Conservation (phyloP, 106 monocot species). For the Dendrobium catenatum region DNA sequence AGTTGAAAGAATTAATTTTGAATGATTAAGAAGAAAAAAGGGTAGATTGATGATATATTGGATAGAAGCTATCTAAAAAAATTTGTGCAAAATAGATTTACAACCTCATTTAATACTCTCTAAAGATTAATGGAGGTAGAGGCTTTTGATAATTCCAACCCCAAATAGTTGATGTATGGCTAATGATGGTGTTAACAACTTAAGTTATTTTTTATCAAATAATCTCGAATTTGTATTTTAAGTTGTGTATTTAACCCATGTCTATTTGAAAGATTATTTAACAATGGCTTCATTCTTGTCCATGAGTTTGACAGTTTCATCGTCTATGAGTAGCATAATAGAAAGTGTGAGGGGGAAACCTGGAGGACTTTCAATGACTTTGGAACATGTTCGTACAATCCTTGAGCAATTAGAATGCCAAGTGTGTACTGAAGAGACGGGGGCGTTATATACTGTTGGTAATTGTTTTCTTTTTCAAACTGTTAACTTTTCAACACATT, state of each 20-base stretch:
- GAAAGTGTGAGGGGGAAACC: constrained; percentile 53
- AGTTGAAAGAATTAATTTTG: background rate
- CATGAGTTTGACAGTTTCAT: constrained; percentile 32
- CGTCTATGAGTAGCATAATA: constrained; percentile 63
- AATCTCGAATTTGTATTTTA: background rate
- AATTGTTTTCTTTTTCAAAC: constrained; percentile 3
- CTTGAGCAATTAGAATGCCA: constrained; percentile 60
- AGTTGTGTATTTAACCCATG: background rate
- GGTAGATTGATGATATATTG: background rate
- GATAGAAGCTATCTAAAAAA: background rate
- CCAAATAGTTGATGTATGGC: background rate
- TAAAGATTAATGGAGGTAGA: background rate
- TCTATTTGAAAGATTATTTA: background rate
- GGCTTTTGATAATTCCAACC: background rate
- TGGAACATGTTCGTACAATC: constrained; percentile 44
- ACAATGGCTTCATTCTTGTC: background rate
- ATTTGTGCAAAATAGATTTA: background rate
- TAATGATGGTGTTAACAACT: background rate
- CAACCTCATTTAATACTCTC: background rate
- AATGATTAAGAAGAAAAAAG: background rate
- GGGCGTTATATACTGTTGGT: constrained; percentile 43
- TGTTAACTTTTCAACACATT: background rate
- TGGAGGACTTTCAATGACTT: constrained; percentile 48
- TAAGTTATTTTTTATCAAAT: background rate
- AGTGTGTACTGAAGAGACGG: constrained; percentile 29